Base-by-base conservation (phyloP, 768 basidiomycete species). In the Mycena epipterygia region DNA sequence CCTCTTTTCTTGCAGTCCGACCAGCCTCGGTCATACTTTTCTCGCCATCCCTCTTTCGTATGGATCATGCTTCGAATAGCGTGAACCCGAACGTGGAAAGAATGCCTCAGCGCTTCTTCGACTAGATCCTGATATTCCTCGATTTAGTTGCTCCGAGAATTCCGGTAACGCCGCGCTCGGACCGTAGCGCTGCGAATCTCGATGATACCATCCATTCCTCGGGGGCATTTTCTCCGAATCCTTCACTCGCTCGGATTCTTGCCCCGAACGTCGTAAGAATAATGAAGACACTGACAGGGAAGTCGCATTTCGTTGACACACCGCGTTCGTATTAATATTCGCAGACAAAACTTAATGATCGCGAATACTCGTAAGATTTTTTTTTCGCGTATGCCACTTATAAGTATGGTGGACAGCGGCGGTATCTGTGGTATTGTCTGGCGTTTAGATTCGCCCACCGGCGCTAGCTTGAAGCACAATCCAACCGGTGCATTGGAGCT, bases 61-160 rank as follows among this genome's bases (percentile, higher is more conserved):
- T n/a, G 29, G 44, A 4, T 46, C 44, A 13, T 6, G 5, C 48
- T 11, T n/a, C n/a, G n/a, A n/a, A n/a, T n/a, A n/a, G n/a, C n/a
- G n/a, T n/a, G n/a, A n/a, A n/a, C n/a, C n/a, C n/a, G n/a, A n/a
- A n/a, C n/a, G n/a, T n/a, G 21, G 35, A 58, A 29, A 23, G 55
- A 67, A 66, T 66, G 55, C 56, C 46, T 66, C 55, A 29, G 27
- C 32, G 19, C 64, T 65, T 65, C 61, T 35, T 61, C 21, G 30
- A 33, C 33, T 48, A 51, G 44, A 49, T 48, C n/a, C 17, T 58
- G 17, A 25, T 29, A 27, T 66, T 58, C 42, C 44, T 48, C 44
- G 32, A 23, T 48, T 51, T 41, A 13, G 33, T 65, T 33, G 13
- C 52, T 51, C 41, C 17, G 17, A 9, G 33, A 53, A 35, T 19